Percentiles rank a stretch among this genome's conserved stretches.
Evolutionary conservation across 306 rosid genomes (phyloP).

Genomic region (Fragaria nilgerrensis): DNA sequence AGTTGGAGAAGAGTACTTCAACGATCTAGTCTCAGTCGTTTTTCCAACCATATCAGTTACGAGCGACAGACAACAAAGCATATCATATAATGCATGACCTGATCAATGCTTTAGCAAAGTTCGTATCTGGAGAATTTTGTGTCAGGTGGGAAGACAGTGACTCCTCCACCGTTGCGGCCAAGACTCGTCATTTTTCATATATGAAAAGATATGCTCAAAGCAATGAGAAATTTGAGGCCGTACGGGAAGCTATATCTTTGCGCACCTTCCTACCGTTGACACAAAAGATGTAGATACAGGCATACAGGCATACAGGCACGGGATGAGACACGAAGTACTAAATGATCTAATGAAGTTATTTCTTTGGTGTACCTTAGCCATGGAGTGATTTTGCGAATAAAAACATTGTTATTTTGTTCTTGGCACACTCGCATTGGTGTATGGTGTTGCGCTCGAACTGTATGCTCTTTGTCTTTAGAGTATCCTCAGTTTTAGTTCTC

Average conservation of each 20-base stretch:
- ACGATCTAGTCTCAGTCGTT: background rate
- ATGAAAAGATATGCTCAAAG: background rate
- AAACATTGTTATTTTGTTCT: too few relatives aligned
- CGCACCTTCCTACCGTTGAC: background rate
- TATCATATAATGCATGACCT: background rate
- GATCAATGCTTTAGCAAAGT: background rate
- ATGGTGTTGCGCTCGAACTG: background rate
- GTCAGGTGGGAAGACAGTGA: background rate
- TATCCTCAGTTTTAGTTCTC: background rate
- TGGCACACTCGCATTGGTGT: background rate
- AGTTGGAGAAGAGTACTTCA: background rate
- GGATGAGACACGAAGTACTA: too few relatives aligned
- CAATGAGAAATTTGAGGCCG: background rate
- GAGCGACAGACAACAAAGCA: too few relatives aligned
- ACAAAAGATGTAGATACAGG: too few relatives aligned
- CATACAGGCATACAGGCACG: too few relatives aligned
- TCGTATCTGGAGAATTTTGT: background rate
- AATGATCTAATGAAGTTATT: background rate
- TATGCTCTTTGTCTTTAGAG: background rate
- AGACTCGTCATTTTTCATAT: constrained; percentile 13
- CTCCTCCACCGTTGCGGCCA: background rate
- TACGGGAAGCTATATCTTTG: background rate
- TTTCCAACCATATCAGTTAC: background rate
- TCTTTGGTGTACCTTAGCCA: background rate
- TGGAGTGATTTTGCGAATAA: background rate